These are phyloP conservation scores for Mucor mucedo DNA, from an alignment of 371 early-diverging fungal genomes.

Conservation along the genomic window DNA sequence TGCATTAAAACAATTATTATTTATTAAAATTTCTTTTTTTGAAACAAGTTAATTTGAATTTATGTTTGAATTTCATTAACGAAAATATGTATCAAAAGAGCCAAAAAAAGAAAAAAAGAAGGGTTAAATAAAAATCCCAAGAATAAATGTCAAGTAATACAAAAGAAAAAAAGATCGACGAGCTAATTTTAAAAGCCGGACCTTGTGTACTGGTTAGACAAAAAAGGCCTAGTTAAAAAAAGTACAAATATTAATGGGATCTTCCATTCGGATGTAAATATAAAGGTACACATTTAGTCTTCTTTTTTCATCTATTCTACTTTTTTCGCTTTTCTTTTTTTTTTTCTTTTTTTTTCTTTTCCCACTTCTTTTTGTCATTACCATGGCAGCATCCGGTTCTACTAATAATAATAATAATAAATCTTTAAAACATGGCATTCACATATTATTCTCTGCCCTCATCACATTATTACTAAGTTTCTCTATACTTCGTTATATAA, in stretches of 20 bases:
- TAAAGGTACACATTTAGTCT: background rate
- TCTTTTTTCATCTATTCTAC: background rate
- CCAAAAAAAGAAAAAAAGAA: too few relatives aligned
- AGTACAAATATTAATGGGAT: background rate
- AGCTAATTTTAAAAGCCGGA: background rate
- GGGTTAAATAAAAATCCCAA: too few relatives aligned
- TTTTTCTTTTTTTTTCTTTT: background rate
- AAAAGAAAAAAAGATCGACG: background rate
- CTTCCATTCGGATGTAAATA: background rate
- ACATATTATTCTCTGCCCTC: background rate
- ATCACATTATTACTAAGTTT: background rate
- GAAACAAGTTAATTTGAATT: too few relatives aligned
- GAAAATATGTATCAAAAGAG: too few relatives aligned
- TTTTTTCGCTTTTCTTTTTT: background rate
- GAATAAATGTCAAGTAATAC: background rate
- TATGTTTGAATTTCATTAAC: too few relatives aligned
- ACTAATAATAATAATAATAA: background rate
- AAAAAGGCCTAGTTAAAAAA: background rate
- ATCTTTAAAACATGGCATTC: background rate
- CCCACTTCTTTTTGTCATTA: background rate
- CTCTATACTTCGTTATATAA: background rate
- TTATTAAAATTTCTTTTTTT: too few relatives aligned
- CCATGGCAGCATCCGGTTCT: background rate
- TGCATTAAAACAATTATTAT: too few relatives aligned
- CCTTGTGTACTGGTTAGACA: background rate